Percentiles rank a stretch among this genome's conserved stretches.
These are phyloP conservation scores for Penicillium cataractarum DNA, from an alignment of 495 filamentous ascomycete species.

Conservation along the genomic window DNA sequence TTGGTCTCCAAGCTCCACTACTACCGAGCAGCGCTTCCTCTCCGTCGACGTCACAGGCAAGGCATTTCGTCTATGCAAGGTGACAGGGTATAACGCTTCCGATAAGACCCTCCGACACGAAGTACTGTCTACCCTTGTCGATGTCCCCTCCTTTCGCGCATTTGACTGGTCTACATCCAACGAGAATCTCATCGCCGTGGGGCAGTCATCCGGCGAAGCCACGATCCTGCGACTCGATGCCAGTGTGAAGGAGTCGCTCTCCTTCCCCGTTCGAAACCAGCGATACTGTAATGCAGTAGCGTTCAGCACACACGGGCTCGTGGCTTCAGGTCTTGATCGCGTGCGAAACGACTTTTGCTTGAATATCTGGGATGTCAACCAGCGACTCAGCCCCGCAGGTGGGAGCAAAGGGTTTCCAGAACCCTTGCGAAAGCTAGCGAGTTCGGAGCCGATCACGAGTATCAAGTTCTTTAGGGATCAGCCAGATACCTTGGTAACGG, in stretches of 20 bases:
- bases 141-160: constrained; percentile 83
- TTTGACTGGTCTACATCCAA: constrained; percentile 93
- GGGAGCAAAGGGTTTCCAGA: constrained; percentile 54
- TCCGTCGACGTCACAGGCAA: constrained; percentile 82
- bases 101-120: constrained; percentile 64
- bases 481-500: constrained; percentile 79
- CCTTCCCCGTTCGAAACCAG: constrained; percentile 81
- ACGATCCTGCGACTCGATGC: constrained; percentile 78
- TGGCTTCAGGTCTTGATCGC: constrained; percentile 88
- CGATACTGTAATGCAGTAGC: constrained; percentile 90
- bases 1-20: constrained; percentile 83
- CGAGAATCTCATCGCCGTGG: constrained; percentile 79
- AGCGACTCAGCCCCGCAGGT: constrained; percentile 50
- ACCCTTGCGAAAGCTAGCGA: constrained; percentile 72
- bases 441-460: constrained; percentile 84
- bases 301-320: constrained; percentile 75
- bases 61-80: constrained; percentile 76
- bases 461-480: constrained; percentile 88
- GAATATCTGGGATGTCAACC: constrained; percentile 90
- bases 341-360: constrained; percentile 92
- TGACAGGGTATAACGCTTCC: constrained; percentile 57
- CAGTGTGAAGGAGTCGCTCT: constrained; percentile 61
- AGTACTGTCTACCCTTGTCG: constrained; percentile 70
- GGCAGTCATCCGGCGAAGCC: constrained; percentile 81
- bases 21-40: constrained; percentile 70